Evolutionary conservation across 306 rosid species (phyloP), one percentile per base, ranked within the genome.

Genomic region (Glycyrrhiza uralensis): DNA sequence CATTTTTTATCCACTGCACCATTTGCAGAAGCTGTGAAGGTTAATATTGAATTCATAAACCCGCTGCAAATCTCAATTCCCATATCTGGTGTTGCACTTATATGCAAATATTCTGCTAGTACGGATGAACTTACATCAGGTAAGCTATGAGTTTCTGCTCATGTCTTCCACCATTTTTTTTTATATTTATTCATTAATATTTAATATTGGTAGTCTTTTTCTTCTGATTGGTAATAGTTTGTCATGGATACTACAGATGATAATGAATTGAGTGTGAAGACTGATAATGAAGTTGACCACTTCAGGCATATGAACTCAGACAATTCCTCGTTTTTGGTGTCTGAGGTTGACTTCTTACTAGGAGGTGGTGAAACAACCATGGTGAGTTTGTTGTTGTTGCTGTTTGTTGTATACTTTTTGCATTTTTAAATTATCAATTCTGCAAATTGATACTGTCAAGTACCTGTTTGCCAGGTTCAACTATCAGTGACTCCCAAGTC

Each of bases 51-150:
- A 83, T 88, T 95, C 23, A 86, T 61, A 79, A 95, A 95, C 58
- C 97, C 99, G 47, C 83, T 95, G 80, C 96, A 91, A 85, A 91
- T 95, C 69, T 72, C 96, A 18, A 76, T 95, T 67, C 86, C 86
- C 17, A 61, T 91, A 68, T 91, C 99, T 28, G 62, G 87, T 69
- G 92, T 88, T 78, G 83, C 93, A 62, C 86, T 91, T 42, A 42
- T 89, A 51, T 95, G 99, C 81, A 85, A 84, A 80, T 85, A 88
- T 85, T 86, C 83, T 74, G 55, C 69, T 51, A 77, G 71, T 69
- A 80, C 89, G 7, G 87, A 81, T 76, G 96, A 78, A 74, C 51
- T 68, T 33, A 54, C 49, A 68, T 66, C 89, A 41, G 90, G 96
- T 89, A 79, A 73, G 83, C 66, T 38, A 66, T 51, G 73, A 69